These are phyloP conservation scores for Arthrobotrys entomopaga DNA, from an alignment of 2,329 filamentous ascomycete genomes.

Conservation along the genomic window DNA sequence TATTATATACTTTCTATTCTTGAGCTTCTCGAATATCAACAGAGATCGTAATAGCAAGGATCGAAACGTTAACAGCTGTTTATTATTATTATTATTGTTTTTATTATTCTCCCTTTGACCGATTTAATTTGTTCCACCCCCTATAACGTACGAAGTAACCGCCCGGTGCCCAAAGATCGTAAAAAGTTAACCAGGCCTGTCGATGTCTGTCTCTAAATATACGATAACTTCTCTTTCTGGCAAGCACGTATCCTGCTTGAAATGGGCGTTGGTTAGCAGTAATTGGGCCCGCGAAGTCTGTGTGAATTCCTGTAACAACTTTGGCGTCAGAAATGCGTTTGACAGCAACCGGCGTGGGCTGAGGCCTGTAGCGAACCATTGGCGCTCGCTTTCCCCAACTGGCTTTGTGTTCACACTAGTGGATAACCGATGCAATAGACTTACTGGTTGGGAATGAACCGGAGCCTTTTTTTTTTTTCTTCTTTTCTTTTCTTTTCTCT, in stretches of 20 bases:
- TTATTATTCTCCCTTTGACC: too few species aligned
- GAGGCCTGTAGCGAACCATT: conserved; percentile 27
- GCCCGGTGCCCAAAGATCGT: too few species aligned
- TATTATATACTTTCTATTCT: conserved; percentile 12
- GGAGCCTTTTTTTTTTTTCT: conserved; percentile 10
- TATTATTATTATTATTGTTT: too few species aligned
- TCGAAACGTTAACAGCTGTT: too few species aligned
- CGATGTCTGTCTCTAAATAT: conserved; percentile 21
- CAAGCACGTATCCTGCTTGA: conserved; percentile 7
- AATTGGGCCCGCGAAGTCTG: background rate
- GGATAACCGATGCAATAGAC: background rate
- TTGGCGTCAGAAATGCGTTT: conserved; percentile 47
- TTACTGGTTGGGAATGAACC: conserved; percentile 41
- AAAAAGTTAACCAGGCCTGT: conserved; percentile 1
- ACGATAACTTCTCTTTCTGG: conserved; percentile 7
- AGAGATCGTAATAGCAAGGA: too few species aligned
- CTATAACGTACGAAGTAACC: too few species aligned
- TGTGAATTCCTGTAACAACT: conserved; percentile 36
- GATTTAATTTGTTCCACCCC: too few species aligned
- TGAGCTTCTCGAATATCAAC: too few species aligned
- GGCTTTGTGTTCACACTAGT: conserved; percentile 9
- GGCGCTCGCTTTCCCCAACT: conserved; percentile 11
- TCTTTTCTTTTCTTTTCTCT: conserved; percentile 2
- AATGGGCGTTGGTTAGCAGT: conserved; percentile 23
- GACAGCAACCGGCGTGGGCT: conserved; percentile 28